Conservation (phyloP, 202 grass and related monocot genomes). For the Schoenoplectus tabernaemontani region DNA sequence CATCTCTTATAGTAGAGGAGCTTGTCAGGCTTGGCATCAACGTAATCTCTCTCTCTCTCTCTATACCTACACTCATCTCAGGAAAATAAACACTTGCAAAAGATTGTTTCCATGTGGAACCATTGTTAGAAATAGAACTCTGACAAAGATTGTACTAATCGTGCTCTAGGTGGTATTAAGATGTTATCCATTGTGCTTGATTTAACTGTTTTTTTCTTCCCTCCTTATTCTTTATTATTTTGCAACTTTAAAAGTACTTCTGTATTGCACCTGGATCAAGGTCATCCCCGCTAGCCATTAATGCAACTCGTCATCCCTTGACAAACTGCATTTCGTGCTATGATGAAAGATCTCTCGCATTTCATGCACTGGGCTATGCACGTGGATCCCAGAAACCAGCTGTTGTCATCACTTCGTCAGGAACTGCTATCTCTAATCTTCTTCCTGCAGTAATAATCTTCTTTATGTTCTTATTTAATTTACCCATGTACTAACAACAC, state of each 20-base stretch:
- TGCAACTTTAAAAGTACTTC: slow-evolving; percentile 61
- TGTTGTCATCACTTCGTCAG: slow-evolving; percentile 89
- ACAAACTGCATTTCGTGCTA: slow-evolving; percentile 94
- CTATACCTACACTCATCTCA: neutral
- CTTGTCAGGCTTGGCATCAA: slow-evolving; percentile 86
- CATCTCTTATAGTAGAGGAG: slow-evolving; percentile 95
- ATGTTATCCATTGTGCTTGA: neutral
- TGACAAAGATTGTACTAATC: neutral
- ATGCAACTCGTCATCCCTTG: slow-evolving; percentile 61
- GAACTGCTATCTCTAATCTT: slow-evolving; percentile 98
- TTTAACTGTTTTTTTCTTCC: neutral
- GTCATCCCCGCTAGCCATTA: slow-evolving; percentile 90
- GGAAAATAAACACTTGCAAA: neutral
- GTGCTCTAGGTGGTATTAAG: neutral
- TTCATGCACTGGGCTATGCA: slow-evolving; percentile 93
- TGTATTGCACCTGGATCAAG: slow-evolving; percentile 97
- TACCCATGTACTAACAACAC: neutral
- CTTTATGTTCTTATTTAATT: neutral
- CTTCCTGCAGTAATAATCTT: slow-evolving; percentile 64
- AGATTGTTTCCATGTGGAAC: neutral
- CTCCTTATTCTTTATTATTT: slow-evolving; percentile 32
- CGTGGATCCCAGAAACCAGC: slow-evolving; percentile 66
- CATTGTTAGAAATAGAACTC: neutral
- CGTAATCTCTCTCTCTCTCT: slow-evolving; percentile 33
- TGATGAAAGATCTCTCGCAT: slow-evolving; percentile 96